These are phyloP conservation scores for Lasiosphaeriaceae sp. DNA, from an alignment of 495 filamentous ascomycete genomes.

Conservation along the genomic window DNA sequence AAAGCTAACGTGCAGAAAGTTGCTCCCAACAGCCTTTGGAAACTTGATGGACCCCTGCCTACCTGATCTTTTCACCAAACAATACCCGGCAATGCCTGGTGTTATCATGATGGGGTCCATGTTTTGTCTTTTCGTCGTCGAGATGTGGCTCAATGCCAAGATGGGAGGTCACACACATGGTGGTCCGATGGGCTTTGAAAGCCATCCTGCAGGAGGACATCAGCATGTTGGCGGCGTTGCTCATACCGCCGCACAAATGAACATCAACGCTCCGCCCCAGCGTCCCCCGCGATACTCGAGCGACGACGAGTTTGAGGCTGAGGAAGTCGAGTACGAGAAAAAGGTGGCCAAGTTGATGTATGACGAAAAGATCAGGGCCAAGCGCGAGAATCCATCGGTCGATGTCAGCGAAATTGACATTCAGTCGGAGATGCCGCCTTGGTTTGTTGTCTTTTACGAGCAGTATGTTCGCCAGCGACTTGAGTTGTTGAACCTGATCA, in stretches of 20 bases:
- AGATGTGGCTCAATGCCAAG: constrained; percentile 52
- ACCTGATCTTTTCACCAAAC: constrained; percentile 49
- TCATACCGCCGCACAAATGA: neutral
- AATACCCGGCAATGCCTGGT: constrained; percentile 57
- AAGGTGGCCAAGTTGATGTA: constrained; percentile 36
- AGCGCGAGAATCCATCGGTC: constrained; percentile 16
- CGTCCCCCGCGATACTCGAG: constrained; percentile 26
- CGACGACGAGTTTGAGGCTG: constrained; percentile 29
- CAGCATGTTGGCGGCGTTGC: neutral
- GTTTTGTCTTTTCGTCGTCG: constrained; percentile 52
- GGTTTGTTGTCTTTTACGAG: constrained; percentile 55
- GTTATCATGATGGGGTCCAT: constrained; percentile 57
- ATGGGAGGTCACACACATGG: constrained; percentile 50
- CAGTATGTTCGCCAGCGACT: constrained; percentile 50
- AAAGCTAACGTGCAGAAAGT: constrained; percentile 21
- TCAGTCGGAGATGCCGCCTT: constrained; percentile 49
- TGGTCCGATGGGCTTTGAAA: constrained; percentile 41
- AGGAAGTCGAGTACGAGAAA: constrained; percentile 38
- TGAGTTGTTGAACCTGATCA: constrained; percentile 46
- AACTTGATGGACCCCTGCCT: constrained; percentile 57
- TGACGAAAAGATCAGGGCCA: constrained; percentile 20
- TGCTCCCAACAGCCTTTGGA: constrained; percentile 54
- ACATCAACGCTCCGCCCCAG: constrained; percentile 5
- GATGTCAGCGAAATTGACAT: constrained; percentile 24
- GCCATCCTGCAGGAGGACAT: constrained; percentile 10